Evolutionary conservation across 2,329 filamentous ascomycete species (phyloP).

Genomic region (Pseudopyricularia javanii): DNA sequence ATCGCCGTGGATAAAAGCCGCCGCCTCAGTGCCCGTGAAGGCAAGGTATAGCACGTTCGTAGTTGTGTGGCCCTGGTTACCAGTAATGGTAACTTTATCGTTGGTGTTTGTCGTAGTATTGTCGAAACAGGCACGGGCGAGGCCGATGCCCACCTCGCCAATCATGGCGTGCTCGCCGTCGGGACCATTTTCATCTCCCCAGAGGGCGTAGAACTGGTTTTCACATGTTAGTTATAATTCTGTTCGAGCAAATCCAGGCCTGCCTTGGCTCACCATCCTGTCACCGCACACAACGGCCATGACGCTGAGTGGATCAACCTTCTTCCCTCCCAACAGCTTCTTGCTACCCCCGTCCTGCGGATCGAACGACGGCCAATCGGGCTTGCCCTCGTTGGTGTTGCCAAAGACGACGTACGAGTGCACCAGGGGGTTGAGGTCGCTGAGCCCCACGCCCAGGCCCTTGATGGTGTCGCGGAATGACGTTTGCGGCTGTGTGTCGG

Average conservation of each 20-base stretch:
- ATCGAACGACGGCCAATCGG: conserved; percentile 23
- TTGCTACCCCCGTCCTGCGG: conserved; percentile 13
- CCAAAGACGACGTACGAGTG: conserved; percentile 43
- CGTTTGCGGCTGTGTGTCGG: conserved; percentile 27
- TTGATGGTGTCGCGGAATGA: conserved; percentile 26
- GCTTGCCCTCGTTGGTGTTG: conserved; percentile 22
- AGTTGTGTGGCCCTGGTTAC: conserved; percentile 40
- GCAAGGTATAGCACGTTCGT: conserved; percentile 51
- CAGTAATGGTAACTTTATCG: conserved; percentile 24
- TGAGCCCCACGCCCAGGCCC: conserved; percentile 10
- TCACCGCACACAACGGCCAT: conserved; percentile 41
- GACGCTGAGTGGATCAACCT: conserved; percentile 35
- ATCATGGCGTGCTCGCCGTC: conserved; percentile 22
- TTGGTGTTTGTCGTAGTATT: conserved; percentile 8
- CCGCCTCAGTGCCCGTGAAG: conserved; percentile 42
- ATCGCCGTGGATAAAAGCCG: conserved; percentile 20
- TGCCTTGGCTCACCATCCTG: conserved; percentile 28
- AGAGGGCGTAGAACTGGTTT: conserved; percentile 33
- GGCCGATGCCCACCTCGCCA: conserved; percentile 35
- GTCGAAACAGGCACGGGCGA: conserved; percentile 36
- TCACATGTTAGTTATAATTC: no score
- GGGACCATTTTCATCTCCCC: conserved; percentile 40
- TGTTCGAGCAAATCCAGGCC: no score
- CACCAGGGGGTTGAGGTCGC: conserved; percentile 35
- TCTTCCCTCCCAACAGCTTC: background rate